Conservation (phyloP, 331 rosid species). For the Arachis monticola region DNA sequence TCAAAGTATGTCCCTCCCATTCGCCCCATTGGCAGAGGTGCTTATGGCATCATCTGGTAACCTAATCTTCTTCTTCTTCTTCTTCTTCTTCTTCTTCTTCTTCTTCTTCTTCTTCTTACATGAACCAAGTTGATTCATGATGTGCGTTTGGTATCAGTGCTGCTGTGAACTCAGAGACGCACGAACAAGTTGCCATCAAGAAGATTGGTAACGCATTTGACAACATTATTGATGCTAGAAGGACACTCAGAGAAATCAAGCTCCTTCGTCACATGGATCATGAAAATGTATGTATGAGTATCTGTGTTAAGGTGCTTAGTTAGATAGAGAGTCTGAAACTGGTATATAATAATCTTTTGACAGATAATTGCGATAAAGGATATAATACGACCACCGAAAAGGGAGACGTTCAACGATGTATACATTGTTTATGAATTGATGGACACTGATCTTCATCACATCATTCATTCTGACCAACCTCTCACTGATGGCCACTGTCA, state of each 20-base stretch:
- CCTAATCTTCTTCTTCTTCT: constrained; percentile 8
- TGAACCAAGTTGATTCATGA: background rate
- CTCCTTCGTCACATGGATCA: constrained; percentile 94
- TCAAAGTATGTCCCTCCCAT: constrained; percentile 92
- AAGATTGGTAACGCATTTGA: constrained; percentile 94
- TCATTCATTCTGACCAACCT: constrained; percentile 86
- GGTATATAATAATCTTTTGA: background rate
- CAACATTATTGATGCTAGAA: constrained; percentile 85
- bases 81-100: background rate
- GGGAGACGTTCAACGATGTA: constrained; percentile 91
- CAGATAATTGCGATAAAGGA: constrained; percentile 88
- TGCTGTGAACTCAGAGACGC: constrained; percentile 87
- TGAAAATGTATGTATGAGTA: constrained; percentile 55
- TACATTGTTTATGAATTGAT: constrained; percentile 95
- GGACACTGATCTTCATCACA: constrained; percentile 99
- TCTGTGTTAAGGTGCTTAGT: too few species aligned
- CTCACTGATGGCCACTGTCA: constrained; percentile 88
- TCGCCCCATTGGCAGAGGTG: constrained; percentile 95
- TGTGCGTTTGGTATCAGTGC: constrained; percentile 57
- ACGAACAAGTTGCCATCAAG: constrained; percentile 94
- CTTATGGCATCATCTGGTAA: constrained; percentile 91
- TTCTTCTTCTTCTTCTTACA: too few species aligned
- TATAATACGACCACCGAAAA: constrained; percentile 87
- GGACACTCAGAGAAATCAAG: constrained; percentile 93
- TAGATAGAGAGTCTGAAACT: too few species aligned